These are phyloP conservation scores for Coemansia furcata DNA, from an alignment of 192 early-diverging fungal species.

Conservation along the genomic window DNA sequence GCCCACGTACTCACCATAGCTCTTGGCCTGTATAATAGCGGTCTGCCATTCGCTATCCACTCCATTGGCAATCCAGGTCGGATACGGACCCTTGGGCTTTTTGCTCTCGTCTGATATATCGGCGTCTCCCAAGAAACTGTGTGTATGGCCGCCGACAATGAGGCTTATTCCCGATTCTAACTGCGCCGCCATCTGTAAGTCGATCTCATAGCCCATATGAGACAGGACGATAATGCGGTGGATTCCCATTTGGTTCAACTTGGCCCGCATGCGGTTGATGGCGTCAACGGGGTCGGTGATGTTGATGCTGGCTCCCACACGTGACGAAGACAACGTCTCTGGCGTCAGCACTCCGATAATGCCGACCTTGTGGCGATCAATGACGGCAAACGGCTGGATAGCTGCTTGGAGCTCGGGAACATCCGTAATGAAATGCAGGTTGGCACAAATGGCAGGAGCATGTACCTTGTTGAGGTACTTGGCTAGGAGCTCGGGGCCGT, in stretches of 20 bases:
- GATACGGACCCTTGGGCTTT: constrained; percentile 58
- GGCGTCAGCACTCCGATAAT: constrained; percentile 69
- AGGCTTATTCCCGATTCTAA: constrained; percentile 58
- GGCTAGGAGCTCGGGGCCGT: constrained; percentile 57
- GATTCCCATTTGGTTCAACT: constrained; percentile 61
- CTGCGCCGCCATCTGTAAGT: constrained; percentile 60
- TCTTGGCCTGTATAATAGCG: constrained; percentile 71
- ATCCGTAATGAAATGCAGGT: constrained; percentile 56
- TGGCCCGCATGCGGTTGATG: constrained; percentile 61
- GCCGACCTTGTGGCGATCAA: constrained; percentile 66
- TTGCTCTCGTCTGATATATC: background rate
- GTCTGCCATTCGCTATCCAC: constrained; percentile 64
- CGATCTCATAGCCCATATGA: constrained; percentile 71
- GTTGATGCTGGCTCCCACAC: constrained; percentile 44
- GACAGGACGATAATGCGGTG: constrained; percentile 68
- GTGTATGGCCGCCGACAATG: constrained; percentile 78
- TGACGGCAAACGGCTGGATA: constrained; percentile 70
- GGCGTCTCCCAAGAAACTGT: constrained; percentile 35
- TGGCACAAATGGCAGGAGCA: constrained; percentile 68
- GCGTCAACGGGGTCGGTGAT: constrained; percentile 61
- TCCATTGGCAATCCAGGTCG: constrained; percentile 55
- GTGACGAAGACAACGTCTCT: constrained; percentile 58
- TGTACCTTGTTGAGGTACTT: constrained; percentile 58
- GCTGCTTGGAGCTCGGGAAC: constrained; percentile 50
- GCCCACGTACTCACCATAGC: constrained; percentile 68